Evolutionary conservation across 2,329 filamentous ascomycete genomes (phyloP), one percentile per base, ranked within the genome.

Genomic region (Colletotrichum zoysiae): DNA sequence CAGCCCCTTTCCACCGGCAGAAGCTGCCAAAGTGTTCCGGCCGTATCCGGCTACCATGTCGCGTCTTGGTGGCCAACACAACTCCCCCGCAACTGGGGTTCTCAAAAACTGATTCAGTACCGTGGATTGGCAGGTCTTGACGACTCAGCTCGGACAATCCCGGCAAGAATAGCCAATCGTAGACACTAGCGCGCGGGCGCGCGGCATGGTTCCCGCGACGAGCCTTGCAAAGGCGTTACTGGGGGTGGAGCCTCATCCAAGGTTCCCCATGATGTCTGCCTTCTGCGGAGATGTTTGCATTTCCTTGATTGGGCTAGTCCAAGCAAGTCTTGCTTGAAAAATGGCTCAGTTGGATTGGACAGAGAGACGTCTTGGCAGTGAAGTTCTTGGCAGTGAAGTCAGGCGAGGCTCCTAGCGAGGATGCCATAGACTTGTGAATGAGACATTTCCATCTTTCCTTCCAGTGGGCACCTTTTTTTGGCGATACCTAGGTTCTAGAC

Each of bases 81-180:
- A 62, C 46, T 44, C 57, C 50, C 50, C 57, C 48, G 58, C 50
- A 48, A 16, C 65, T 14, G 38, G 65, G 38, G 40, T 56, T 50
- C 40, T 51, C 46, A 14, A 4, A 50, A 11, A 23, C 48, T 68
- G 65, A 68, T 57, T 68, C 65, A 64, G 55, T 5, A 64, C 48
- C 50, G 51, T 42, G 30, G 59, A n/a, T 40, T 16, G 65, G 58
- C 65, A 68, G 50, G 59, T 68, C 26, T 68, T 68, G 23, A 57
- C 65, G 59, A 57, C 50, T 68, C 65, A 42, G 59, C 30, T 68
- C 58, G 51, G 51, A 35, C n/a, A 23, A 55, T 40, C 42, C 51
- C 59, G 50, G 66, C 59, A 68, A 57, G 63, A 30, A 23, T 33
- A 33, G 40, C 66, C 59, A 68, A 57, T 58, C 57, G 57, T 58